Percentiles rank a stretch among this genome's conserved stretches.
Evolutionary conservation across 2,329 filamentous ascomycete genomes (phyloP).

Genomic region (Rutstroemia sp.): DNA sequence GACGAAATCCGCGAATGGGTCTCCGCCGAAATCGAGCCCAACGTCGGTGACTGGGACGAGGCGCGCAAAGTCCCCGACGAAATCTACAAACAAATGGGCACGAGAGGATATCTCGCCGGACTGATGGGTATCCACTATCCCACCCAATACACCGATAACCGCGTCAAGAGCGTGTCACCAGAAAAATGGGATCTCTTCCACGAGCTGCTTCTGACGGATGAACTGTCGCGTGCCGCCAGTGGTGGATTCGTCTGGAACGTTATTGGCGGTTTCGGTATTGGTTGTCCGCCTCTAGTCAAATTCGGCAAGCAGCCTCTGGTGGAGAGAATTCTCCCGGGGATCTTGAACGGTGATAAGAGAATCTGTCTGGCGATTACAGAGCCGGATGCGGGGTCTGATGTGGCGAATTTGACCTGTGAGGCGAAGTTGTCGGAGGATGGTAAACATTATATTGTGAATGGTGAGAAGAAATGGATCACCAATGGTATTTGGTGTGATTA

Average conservation of each 20-base stretch:
- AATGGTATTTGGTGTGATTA: slow-evolving; percentile 97
- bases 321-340: slow-evolving; percentile 80
- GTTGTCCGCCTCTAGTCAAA: slow-evolving; percentile 67
- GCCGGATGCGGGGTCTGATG: slow-evolving; percentile 89
- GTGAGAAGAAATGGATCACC: slow-evolving; percentile 99
- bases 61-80: slow-evolving; percentile 78
- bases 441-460: slow-evolving; percentile 99
- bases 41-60: slow-evolving; percentile 96
- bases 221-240: slow-evolving; percentile 80
- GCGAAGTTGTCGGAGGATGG: slow-evolving; percentile 91
- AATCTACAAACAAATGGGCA: slow-evolving; percentile 94
- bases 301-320: slow-evolving; percentile 34
- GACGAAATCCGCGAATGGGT: slow-evolving; percentile 91
- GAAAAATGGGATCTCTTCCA: slow-evolving; percentile 99
- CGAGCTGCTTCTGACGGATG: slow-evolving; percentile 91
- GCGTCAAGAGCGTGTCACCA: slow-evolving; percentile 68
- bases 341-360: slow-evolving; percentile 87
- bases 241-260: slow-evolving; percentile 97
- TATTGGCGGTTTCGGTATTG: slow-evolving; percentile 94
- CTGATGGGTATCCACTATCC: slow-evolving; percentile 81
- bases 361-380: slow-evolving; percentile 98
- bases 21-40: slow-evolving; percentile 78
- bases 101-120: slow-evolving; percentile 87
- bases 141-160: slow-evolving; percentile 61
- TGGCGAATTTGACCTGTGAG: slow-evolving; percentile 92